phyloP scores from a whole-genome alignment of 1,139 yeast genomes.

The Pichia sp. region DNA sequence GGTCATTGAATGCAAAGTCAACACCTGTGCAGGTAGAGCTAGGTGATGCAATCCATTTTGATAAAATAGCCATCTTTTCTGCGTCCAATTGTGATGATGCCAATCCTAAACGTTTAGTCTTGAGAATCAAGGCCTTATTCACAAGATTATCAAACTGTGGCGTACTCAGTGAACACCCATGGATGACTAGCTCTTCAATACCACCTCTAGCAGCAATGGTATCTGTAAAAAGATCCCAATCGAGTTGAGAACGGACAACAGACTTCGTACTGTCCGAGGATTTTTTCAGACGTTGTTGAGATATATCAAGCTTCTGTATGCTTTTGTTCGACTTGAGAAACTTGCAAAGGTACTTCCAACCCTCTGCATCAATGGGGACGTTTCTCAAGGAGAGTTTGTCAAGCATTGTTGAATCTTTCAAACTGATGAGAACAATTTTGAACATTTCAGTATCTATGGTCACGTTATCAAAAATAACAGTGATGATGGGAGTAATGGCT shows the following conservation, averaged over 20 bases:
- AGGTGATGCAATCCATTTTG: slow-evolving; percentile 54
- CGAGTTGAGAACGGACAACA: slow-evolving; percentile 55
- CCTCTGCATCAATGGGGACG: slow-evolving; percentile 60
- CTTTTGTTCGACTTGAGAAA: slow-evolving; percentile 54
- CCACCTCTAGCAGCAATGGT: slow-evolving; percentile 59
- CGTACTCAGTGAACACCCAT: slow-evolving; percentile 65
- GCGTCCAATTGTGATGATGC: slow-evolving; percentile 62
- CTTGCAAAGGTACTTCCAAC: slow-evolving; percentile 73
- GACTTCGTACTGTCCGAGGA: slow-evolving; percentile 33
- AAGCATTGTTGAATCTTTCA: slow-evolving; percentile 48
- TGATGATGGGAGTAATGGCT: slow-evolving; percentile 73
- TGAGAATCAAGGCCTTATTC: slow-evolving; percentile 41
- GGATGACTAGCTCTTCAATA: slow-evolving; percentile 73
- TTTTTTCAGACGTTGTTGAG: slow-evolving; percentile 49
- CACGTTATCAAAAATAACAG: slow-evolving; percentile 78
- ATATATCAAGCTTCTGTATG: slow-evolving; percentile 66
- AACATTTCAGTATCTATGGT: slow-evolving; percentile 77
- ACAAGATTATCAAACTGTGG: slow-evolving; percentile 46
- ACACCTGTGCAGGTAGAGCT: slow-evolving; percentile 64
- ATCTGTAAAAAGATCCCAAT: slow-evolving; percentile 66
- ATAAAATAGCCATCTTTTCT: slow-evolving; percentile 48
- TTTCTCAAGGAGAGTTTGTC: slow-evolving; percentile 74
- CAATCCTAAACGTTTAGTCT: slow-evolving; percentile 67
- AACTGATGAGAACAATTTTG: slow-evolving; percentile 55
- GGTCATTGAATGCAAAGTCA: slow-evolving; percentile 77